These are phyloP conservation scores for Ammopiptanthus mongolicus DNA, from an alignment of 306 rosid species.

Conservation along the genomic window DNA sequence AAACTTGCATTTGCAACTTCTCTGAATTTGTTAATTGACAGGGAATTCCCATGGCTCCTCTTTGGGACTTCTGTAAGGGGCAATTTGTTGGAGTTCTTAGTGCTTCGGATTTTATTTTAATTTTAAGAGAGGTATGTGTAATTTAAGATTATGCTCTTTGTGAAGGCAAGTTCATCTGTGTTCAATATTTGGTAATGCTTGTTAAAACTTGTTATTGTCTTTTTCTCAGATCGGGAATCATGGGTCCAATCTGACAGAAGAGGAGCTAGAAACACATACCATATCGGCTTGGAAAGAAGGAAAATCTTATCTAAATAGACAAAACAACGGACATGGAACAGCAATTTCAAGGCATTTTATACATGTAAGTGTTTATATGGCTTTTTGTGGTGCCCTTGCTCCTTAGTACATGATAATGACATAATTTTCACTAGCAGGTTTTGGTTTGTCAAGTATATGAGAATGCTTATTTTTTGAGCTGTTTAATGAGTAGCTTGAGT, in stretches of 20 bases:
- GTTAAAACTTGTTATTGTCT: constrained; percentile 24
- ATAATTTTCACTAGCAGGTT: neutral
- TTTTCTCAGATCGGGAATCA: constrained; percentile 82
- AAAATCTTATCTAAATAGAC: constrained; percentile 61
- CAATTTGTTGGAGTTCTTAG: constrained; percentile 95
- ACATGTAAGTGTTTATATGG: constrained; percentile 58
- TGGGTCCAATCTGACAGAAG: constrained; percentile 93
- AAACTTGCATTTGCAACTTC: constrained; percentile 15
- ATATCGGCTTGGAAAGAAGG: constrained; percentile 98
- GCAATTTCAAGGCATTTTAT: constrained; percentile 53
- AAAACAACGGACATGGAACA: constrained; percentile 58
- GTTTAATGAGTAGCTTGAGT: neutral
- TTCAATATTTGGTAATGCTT: neutral
- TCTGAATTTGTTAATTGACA: constrained; percentile 37
- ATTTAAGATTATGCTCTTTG: constrained; percentile 22
- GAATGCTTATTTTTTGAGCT: neutral
- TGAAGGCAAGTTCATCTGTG: constrained; percentile 7
- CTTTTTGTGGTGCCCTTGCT: neutral
- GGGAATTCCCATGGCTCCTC: constrained; percentile 96
- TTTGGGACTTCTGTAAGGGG: constrained; percentile 84
- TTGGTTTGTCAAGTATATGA: constrained; percentile 3
- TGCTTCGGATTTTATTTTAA: constrained; percentile 88
- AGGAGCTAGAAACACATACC: constrained; percentile 98
- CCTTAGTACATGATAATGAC: neutral
- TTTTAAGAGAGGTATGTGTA: constrained; percentile 81